Evolutionary conservation across 2,329 filamentous ascomycete genomes (phyloP).

Genomic region (Drechslerella dactyloides): DNA sequence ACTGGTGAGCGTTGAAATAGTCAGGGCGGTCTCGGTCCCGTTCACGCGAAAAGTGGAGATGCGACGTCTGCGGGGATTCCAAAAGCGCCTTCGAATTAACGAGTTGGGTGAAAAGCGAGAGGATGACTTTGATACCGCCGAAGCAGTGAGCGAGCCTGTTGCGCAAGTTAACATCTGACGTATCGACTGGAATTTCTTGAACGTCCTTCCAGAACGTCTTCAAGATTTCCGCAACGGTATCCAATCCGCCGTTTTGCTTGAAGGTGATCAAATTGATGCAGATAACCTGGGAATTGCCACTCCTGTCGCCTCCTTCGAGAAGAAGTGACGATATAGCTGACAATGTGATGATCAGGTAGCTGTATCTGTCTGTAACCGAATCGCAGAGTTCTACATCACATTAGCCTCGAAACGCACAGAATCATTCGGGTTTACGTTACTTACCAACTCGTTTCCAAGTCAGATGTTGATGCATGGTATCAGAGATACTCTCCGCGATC

Average conservation of each 20-base stretch:
- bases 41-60: conserved; percentile 59
- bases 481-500: conserved; percentile 63
- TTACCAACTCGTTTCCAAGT: conserved; percentile 55
- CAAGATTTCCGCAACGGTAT: conserved; percentile 74
- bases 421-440: conserved; percentile 5
- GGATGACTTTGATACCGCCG: conserved; percentile 77
- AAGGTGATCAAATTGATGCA: conserved; percentile 85
- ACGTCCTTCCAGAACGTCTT: conserved; percentile 67
- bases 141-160: conserved; percentile 63
- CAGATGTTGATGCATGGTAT: conserved; percentile 55
- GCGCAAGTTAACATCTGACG: conserved; percentile 54
- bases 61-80: conserved; percentile 72
- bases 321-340: conserved; percentile 79
- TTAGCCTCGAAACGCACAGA: conserved; percentile 42
- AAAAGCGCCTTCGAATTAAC: conserved; percentile 77
- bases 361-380: conserved; percentile 69
- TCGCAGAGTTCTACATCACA: conserved; percentile 66
- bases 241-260: conserved; percentile 78
- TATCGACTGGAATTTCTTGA: conserved; percentile 59
- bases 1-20: conserved; percentile 73
- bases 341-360: conserved; percentile 82
- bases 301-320: conserved; percentile 69
- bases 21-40: conserved; percentile 66
- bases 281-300: conserved; percentile 64
- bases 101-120: conserved; percentile 79